phyloP scores from a whole-genome alignment of 768 basidiomycete genomes.

The Pleurotus cornucopiae region DNA sequence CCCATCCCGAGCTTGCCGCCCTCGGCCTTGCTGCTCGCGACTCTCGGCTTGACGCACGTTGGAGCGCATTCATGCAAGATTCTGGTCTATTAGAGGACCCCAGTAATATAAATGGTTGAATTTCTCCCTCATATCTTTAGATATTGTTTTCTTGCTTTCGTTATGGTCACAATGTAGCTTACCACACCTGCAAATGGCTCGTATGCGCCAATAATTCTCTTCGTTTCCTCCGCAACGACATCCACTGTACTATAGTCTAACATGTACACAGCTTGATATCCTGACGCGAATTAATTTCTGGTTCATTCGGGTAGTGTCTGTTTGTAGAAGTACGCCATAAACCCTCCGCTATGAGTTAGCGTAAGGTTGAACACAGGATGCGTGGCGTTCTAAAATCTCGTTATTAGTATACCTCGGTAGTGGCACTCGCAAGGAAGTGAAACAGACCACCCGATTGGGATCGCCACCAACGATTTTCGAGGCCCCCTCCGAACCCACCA shows the following conservation, averaged over 20 bases:
- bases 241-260: no score
- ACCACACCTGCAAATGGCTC: no score
- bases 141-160: no score
- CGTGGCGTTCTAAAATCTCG: conserved; percentile 61
- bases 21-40: conserved; percentile 58
- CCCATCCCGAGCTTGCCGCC: conserved; percentile 45
- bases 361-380: conserved; percentile 79
- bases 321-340: conserved; percentile 73
- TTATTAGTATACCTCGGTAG: background rate
- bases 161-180: no score
- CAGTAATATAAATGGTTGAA: conserved; percentile 14
- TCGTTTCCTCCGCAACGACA: no score
- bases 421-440: background rate
- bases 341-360: conserved; percentile 55
- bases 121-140: background rate
- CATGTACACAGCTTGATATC: no score
- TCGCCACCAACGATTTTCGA: conserved; percentile 53
- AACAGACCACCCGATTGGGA: conserved; percentile 60
- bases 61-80: conserved; percentile 61
- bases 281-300: background rate
- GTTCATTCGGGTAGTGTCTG: conserved; percentile 43
- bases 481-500: conserved; percentile 84
- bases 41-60: conserved; percentile 51
- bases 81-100: conserved; percentile 37
- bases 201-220: no score